These are phyloP conservation scores for Phyllosticta citribraziliensis DNA, from an alignment of 2,329 filamentous ascomycete species.

Conservation along the genomic window DNA sequence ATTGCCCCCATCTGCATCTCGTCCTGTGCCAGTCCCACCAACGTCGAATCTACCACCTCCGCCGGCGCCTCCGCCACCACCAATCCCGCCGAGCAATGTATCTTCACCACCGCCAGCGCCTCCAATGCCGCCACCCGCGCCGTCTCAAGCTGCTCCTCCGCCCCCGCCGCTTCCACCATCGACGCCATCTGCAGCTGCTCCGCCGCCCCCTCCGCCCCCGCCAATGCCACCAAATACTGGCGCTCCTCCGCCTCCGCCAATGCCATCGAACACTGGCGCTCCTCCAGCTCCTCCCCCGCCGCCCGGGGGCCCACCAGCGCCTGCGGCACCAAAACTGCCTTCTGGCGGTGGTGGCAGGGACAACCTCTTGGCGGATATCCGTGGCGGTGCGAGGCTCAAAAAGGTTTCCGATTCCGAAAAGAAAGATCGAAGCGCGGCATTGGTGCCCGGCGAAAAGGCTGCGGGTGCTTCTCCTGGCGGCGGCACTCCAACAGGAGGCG, in stretches of 20 bases:
- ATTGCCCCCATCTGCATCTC: slow-evolving; percentile 18
- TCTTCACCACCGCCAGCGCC: slow-evolving; percentile 29
- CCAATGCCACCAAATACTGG: slow-evolving; percentile 20
- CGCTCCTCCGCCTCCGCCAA: slow-evolving; percentile 34
- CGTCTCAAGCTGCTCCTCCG: slow-evolving; percentile 23
- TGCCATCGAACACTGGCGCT: slow-evolving; percentile 17
- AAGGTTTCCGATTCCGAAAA: slow-evolving; percentile 66
- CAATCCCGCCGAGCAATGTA: slow-evolving; percentile 3
- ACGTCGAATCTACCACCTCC: slow-evolving; percentile 34
- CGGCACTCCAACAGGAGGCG: slow-evolving; percentile 22
- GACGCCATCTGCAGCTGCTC: slow-evolving; percentile 13
- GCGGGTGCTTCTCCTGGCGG: slow-evolving; percentile 41
- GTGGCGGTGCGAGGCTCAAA: slow-evolving; percentile 54
- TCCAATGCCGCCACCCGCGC: slow-evolving; percentile 30
- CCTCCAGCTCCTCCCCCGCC: slow-evolving; percentile 39
- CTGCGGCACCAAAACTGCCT: slow-evolving; percentile 26
- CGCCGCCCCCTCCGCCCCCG: slow-evolving; percentile 23
- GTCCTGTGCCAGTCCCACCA: slow-evolving; percentile 25
- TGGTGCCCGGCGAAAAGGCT: slow-evolving; percentile 42
- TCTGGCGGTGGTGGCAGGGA: slow-evolving; percentile 41
- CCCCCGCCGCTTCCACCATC: slow-evolving; percentile 26
- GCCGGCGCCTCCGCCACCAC: slow-evolving; percentile 11
- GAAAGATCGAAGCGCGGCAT: slow-evolving; percentile 58
- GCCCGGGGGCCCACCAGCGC: slow-evolving; percentile 17
- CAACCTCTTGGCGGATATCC: slow-evolving; percentile 62